A percentile compares a stretch with the other conserved stretches of the same genome.
Conservation (phyloP, 176 grass and related monocot species). For the Triticum monococcum region DNA sequence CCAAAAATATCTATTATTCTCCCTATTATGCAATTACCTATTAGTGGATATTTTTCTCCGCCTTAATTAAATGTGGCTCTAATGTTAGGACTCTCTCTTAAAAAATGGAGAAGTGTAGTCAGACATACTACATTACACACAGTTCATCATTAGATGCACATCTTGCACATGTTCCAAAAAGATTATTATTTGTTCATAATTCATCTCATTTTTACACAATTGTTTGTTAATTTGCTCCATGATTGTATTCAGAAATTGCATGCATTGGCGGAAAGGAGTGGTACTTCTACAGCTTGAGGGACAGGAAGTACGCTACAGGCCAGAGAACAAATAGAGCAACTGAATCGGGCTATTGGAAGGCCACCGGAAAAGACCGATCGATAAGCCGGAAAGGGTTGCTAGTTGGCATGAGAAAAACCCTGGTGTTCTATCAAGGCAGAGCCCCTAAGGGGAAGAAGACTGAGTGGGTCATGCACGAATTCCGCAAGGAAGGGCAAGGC, state of each 20-base stretch:
- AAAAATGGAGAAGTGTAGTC: neutral
- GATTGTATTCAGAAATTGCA: constrained; percentile 52
- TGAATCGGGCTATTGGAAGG: constrained; percentile 91
- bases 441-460: constrained; percentile 91
- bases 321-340: constrained; percentile 89
- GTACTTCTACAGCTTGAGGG: constrained; percentile 84
- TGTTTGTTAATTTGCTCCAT: neutral
- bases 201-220: neutral
- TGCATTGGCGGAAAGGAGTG: constrained; percentile 89
- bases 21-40: neutral
- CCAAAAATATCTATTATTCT: neutral
- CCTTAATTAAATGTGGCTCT: neutral
- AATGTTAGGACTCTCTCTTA: neutral
- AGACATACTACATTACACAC: neutral
- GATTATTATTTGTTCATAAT: neutral
- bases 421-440: constrained; percentile 93
- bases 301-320: constrained; percentile 89
- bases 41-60: neutral
- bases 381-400: constrained; percentile 62
- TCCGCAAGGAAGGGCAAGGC: constrained; percentile 60
- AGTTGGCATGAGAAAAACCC: constrained; percentile 93
- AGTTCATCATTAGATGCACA: neutral
- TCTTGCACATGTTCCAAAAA: neutral
- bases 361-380: constrained; percentile 75
- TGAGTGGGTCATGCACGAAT: constrained; percentile 99